Percentiles rank a stretch among this genome's conserved stretches.
Evolutionary conservation across 371 early-diverging fungal genomes (phyloP).

Genomic region (Syncephalastrum monosporum): DNA sequence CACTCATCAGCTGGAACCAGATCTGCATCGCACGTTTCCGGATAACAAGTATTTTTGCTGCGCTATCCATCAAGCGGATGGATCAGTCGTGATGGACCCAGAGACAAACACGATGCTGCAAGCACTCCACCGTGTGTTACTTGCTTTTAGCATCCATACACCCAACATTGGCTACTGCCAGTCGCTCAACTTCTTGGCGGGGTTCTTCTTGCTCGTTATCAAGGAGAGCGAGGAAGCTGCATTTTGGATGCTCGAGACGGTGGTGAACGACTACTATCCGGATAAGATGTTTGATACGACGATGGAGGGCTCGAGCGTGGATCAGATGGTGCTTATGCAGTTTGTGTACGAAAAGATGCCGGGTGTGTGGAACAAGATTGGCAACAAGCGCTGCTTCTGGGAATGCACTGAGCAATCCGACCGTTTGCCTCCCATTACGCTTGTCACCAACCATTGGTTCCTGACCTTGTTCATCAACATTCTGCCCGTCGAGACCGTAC

Average conservation of each 20-base stretch:
- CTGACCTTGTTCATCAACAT: constrained; percentile 76
- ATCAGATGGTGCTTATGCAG: constrained; percentile 71
- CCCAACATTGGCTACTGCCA: constrained; percentile 81
- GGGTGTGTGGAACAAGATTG: constrained; percentile 51
- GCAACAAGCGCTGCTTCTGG: constrained; percentile 45
- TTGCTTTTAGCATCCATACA: constrained; percentile 64
- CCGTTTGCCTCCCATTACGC: constrained; percentile 62
- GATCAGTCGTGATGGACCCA: constrained; percentile 28
- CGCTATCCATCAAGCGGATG: constrained; percentile 28
- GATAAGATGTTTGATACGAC: constrained; percentile 72
- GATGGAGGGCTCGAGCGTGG: constrained; percentile 72
- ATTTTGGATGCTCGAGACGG: constrained; percentile 78
- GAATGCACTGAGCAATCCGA: constrained; percentile 47
- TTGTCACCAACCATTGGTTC: constrained; percentile 84
- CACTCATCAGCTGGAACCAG: constrained; percentile 20
- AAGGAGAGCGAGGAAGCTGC: constrained; percentile 62
- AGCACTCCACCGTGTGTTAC: constrained; percentile 66
- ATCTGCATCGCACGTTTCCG: constrained; percentile 81
- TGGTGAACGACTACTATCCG: constrained; percentile 70
- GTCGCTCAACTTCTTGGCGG: constrained; percentile 78
- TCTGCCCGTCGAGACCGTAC: constrained; percentile 72
- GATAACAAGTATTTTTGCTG: constrained; percentile 71
- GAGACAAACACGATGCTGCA: constrained; percentile 52
- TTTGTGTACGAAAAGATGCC: constrained; percentile 60
- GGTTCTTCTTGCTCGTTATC: constrained; percentile 67